phyloP scores from a whole-genome alignment of 2,329 filamentous ascomycete genomes.

The Acrodontium crateriforme region DNA sequence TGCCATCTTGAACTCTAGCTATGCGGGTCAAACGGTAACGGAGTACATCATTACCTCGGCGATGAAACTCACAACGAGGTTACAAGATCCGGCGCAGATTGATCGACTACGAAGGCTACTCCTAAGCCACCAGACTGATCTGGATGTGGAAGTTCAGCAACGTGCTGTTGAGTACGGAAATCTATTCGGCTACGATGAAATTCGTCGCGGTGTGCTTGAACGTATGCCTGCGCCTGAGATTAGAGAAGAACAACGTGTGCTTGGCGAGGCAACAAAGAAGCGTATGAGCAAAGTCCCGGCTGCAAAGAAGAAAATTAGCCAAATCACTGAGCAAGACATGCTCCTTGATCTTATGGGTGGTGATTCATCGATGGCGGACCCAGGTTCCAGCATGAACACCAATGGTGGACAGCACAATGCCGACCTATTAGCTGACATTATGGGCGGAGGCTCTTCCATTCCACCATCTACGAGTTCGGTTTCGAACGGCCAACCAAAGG shows the following conservation, averaged over 20 bases:
- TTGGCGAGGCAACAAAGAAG: constrained; percentile 58
- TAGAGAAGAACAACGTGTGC: constrained; percentile 80
- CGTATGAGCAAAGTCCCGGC: constrained; percentile 43
- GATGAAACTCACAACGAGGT: constrained; percentile 85
- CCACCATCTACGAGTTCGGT: constrained; percentile 22
- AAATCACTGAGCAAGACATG: constrained; percentile 81
- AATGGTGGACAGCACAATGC: constrained; percentile 53
- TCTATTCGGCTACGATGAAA: constrained; percentile 78
- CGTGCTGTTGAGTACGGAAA: constrained; percentile 91
- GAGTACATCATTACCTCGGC: constrained; percentile 93
- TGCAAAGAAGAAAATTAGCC: constrained; percentile 61
- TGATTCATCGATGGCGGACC: constrained; percentile 44
- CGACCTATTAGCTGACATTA: constrained; percentile 81
- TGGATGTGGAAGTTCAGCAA: constrained; percentile 93
- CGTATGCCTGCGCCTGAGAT: constrained; percentile 98
- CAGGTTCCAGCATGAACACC: constrained; percentile 38
- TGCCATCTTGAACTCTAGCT: constrained; percentile 85
- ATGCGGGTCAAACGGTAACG: constrained; percentile 76
- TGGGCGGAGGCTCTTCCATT: constrained; percentile 53
- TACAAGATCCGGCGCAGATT: constrained; percentile 71
- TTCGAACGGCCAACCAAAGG: constrained; percentile 10
- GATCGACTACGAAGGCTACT: constrained; percentile 73
- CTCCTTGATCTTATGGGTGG: constrained; percentile 87
- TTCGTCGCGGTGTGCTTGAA: constrained; percentile 80
- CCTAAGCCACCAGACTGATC: constrained; percentile 63